Evolutionary conservation across 495 filamentous ascomycete genomes (phyloP).

Genomic region (Cairneyella variabilis): DNA sequence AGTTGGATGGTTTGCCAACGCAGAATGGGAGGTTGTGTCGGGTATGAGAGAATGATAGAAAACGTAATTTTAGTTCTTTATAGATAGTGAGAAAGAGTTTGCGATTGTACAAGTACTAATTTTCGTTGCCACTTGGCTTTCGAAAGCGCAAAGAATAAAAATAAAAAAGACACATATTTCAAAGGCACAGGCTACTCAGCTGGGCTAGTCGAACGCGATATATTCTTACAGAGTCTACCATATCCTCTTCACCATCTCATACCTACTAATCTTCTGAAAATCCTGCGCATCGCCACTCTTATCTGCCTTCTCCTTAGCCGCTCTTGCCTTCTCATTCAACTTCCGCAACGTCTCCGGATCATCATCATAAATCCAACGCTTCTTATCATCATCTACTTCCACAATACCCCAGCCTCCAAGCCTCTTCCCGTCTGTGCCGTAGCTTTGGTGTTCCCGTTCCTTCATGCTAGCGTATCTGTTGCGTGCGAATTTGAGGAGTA

Average conservation of each 20-base stretch:
- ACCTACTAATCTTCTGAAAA: constrained; percentile 70
- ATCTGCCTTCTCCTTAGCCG: constrained; percentile 51
- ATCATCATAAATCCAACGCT: constrained; percentile 82
- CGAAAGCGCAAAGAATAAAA: no score
- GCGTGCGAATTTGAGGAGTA: constrained; percentile 68
- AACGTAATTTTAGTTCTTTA: no score
- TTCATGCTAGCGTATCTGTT: constrained; percentile 80
- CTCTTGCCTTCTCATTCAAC: constrained; percentile 64
- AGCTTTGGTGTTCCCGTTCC: constrained; percentile 53
- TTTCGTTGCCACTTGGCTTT: no score
- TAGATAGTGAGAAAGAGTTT: no score
- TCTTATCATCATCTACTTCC: constrained; percentile 84
- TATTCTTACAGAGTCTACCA: no score
- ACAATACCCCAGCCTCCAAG: constrained; percentile 79
- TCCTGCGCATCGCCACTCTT: constrained; percentile 48
- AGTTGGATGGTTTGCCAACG: background rate
- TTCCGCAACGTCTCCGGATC: constrained; percentile 67
- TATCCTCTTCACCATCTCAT: constrained; percentile 94
- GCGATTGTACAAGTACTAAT: no score
- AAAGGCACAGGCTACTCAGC: no score
- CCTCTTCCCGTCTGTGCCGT: constrained; percentile 65
- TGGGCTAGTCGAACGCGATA: no score
- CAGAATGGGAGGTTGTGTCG: constrained; percentile 19
- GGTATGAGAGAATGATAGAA: background rate
- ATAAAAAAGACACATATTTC: no score